A percentile compares a stretch with the other conserved stretches of the same genome.
Conservation (phyloP, 257 asterid species). For the Coffea eugenioides region DNA sequence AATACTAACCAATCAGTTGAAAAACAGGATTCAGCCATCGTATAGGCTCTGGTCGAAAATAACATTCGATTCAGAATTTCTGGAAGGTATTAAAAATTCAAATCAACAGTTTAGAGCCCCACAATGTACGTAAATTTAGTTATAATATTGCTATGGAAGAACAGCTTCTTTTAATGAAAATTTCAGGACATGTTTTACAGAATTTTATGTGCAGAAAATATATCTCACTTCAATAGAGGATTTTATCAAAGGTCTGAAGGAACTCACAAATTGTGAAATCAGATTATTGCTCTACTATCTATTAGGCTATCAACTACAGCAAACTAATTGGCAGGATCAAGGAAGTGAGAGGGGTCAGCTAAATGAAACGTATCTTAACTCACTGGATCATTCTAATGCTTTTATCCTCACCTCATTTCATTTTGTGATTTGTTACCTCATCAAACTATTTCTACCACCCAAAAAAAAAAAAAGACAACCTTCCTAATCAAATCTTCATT, state of each 20-base stretch:
- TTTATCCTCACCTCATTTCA: not conserved
- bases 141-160: not conserved
- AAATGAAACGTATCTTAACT: not conserved
- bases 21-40: not conserved
- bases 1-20: not conserved
- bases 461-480: constrained; percentile 36
- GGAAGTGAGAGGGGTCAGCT: not conserved
- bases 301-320: not conserved
- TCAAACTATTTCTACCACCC: not conserved
- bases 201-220: not conserved
- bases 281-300: not conserved
- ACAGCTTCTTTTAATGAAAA: not conserved
- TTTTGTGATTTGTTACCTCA: not conserved
- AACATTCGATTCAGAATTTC: not conserved
- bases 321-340: not conserved
- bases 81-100: not conserved
- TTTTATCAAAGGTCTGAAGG: not conserved
- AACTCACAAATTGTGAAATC: not conserved
- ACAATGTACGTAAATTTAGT: not conserved
- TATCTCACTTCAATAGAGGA: not conserved
- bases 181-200: not conserved
- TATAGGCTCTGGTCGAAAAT: not conserved
- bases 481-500: constrained; percentile 96
- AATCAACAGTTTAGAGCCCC: not conserved
- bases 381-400: not conserved